Base-by-base conservation (phyloP, 2,329 filamentous ascomycete species). In the Huntiella savannae region DNA sequence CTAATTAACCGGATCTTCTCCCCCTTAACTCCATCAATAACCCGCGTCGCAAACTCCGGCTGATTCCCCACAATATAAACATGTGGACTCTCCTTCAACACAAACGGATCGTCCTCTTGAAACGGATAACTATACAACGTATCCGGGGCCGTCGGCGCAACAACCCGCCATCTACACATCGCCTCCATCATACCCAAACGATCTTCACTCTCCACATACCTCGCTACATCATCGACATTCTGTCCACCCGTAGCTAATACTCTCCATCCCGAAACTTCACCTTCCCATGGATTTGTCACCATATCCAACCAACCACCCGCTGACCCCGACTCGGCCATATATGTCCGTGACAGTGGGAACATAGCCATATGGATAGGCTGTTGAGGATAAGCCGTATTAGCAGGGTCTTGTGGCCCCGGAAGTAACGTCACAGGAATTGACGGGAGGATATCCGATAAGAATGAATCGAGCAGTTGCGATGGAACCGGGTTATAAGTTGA, bases 81-180 rank as follows among this genome's bases (percentile, higher is more conserved):
- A 56, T 98, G 88, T 2, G 91, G 91, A 52, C 84, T 93, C 13
- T 77, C 66, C 52, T 79, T 75, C 55, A 98, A 70, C 38, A 96
- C 80, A 57, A 96, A 92, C 1, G 84, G 86, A 57, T 98, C 92
- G 43, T 85, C 74, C 13, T 91, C 82, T 61, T 96, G 87, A 62
- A 94, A 98, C 0, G 91, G 91, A 58, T 96, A 98, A 57, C 82
- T 87, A 83, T 84, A 94, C 38, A 98, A 59, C 0, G 92, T 98
- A 61, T 98, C 92, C 0, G 92, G 91, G 1, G 91, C 91, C 0
- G 91, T 98, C 1, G 91, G 91, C 4, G 91, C 91, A 53, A 77
- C 77, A 57, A 85, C 83, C 51, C 91, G 73, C 91, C 91, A 98
- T 49, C 86, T 72, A 53, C 93, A 77, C 75, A 93, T 91, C 48